Evolutionary conservation across 2,329 filamentous ascomycete species (phyloP).

Genomic region (Aspergillus transmontanensis): DNA sequence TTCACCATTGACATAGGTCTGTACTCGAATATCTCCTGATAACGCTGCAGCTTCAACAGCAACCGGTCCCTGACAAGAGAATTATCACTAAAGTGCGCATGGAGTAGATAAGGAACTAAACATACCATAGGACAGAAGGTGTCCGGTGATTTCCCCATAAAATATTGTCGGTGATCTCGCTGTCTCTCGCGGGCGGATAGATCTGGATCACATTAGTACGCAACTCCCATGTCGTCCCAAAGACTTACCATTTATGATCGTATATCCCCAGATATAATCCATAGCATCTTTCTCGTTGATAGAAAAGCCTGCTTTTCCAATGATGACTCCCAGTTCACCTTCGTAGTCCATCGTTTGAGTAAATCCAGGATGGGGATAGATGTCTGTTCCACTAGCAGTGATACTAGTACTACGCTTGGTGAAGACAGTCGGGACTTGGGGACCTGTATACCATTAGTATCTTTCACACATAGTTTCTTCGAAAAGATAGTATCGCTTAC

Average conservation of each 20-base stretch:
- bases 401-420: background rate
- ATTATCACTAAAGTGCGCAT: background rate
- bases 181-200: slow-evolving; percentile 59
- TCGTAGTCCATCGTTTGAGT: slow-evolving; percentile 58
- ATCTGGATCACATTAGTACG: slow-evolving; percentile 33
- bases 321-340: slow-evolving; percentile 59
- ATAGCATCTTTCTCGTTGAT: slow-evolving; percentile 50
- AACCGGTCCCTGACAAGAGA: slow-evolving; percentile 46
- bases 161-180: slow-evolving; percentile 63
- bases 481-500: background rate
- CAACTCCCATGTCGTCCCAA: background rate
- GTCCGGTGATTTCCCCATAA: slow-evolving; percentile 59
- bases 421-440: background rate
- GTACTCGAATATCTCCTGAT: slow-evolving; percentile 44
- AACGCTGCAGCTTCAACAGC: slow-evolving; percentile 53
- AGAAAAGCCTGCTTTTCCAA: slow-evolving; percentile 53
- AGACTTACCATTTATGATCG: slow-evolving; percentile 50
- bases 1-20: slow-evolving; percentile 55
- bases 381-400: background rate
- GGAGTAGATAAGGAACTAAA: background rate
- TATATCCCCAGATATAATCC: slow-evolving; percentile 59
- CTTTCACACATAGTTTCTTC: background rate
- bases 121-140: slow-evolving; percentile 56
- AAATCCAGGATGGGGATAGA: slow-evolving; percentile 44
- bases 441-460: background rate